These are phyloP conservation scores for Lonicera japonica DNA, from an alignment of 129 eudicot species.

Conservation along the genomic window DNA sequence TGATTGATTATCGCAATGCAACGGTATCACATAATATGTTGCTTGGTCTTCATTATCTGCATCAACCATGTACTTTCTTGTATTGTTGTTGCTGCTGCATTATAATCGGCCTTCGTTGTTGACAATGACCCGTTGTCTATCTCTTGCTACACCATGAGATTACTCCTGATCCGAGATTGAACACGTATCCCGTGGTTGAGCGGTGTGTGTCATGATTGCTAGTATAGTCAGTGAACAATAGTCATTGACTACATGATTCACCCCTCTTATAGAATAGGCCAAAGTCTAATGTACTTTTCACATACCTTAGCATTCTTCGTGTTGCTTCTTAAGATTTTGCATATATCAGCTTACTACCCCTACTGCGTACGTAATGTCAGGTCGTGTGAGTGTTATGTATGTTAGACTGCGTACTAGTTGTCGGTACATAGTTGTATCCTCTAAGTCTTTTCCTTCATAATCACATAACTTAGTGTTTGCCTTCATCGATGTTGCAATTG, in stretches of 20 bases:
- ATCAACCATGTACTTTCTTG: constrained; percentile 4
- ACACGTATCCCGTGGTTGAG: not conserved
- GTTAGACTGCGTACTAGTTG: not conserved
- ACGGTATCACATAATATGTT: not conserved
- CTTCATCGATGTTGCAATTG: not conserved
- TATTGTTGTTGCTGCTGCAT: not conserved
- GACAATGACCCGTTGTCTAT: not conserved
- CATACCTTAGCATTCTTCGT: not conserved
- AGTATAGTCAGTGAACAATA: not conserved
- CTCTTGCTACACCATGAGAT: constrained; percentile 3
- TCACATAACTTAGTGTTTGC: not conserved
- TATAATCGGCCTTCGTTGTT: not conserved
- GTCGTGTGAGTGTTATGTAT: constrained; percentile 1
- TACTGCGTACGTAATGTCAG: not conserved
- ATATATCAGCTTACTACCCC: not conserved
- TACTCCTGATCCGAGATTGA: not conserved
- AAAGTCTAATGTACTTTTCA: not conserved
- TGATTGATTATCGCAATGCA: constrained; percentile 3
- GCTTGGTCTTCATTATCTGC: not conserved
- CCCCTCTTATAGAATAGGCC: not conserved
- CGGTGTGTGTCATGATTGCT: not conserved
- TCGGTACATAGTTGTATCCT: constrained; percentile 2
- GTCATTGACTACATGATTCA: not conserved
- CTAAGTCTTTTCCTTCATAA: constrained; percentile 1
- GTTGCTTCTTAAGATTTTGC: not conserved